phyloP scores from a whole-genome alignment of 148 eudicot genomes.

The Vaccinium myrtillus region DNA sequence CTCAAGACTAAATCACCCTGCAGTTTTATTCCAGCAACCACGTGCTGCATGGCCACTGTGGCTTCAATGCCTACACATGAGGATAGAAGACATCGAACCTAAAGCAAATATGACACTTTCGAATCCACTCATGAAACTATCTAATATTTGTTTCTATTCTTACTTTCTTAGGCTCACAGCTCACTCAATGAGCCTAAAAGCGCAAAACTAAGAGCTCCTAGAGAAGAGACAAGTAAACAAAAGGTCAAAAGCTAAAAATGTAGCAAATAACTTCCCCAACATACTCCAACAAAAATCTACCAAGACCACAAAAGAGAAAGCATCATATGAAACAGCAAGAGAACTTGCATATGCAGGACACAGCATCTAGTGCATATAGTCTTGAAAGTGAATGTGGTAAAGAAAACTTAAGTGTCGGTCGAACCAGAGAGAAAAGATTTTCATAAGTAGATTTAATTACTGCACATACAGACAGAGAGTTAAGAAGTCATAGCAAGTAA shows the following conservation, averaged over 20 bases:
- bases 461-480: constrained; percentile 5
- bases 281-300: neutral
- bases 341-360: neutral
- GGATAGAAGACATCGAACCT: neutral
- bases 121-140: neutral
- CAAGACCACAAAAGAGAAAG: neutral
- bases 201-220: neutral
- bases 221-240: neutral
- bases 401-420: too few relatives aligned
- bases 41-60: neutral
- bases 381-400: neutral
- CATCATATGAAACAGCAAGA: constrained; percentile 4
- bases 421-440: neutral
- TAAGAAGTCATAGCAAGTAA: neutral
- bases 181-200: neutral
- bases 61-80: neutral
- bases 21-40: neutral
- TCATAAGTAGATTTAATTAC: neutral
- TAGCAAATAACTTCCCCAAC: neutral
- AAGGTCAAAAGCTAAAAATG: neutral
- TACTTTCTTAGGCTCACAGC: neutral
- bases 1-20: neutral
- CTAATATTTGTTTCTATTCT: neutral
- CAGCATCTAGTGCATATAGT: neutral
- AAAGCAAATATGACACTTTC: neutral